These are phyloP conservation scores for Bullera alba DNA, from an alignment of 768 basidiomycete genomes.

Conservation along the genomic window DNA sequence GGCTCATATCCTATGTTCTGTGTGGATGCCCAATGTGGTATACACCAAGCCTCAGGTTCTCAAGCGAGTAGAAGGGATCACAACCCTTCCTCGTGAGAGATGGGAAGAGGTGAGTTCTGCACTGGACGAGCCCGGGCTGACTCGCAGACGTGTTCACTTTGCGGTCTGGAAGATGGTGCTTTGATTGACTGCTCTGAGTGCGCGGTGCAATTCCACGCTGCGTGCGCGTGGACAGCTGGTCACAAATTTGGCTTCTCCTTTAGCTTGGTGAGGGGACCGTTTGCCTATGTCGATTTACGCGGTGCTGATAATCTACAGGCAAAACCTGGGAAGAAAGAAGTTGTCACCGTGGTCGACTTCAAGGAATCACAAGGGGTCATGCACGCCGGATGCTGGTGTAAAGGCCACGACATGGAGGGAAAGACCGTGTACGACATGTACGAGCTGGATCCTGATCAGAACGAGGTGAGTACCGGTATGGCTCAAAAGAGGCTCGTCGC, in stretches of 20 bases:
- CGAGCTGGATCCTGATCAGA: slow-evolving; percentile 67
- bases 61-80: slow-evolving; percentile 78
- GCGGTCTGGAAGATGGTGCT: background rate
- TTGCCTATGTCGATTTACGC: too few relatives aligned
- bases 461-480: slow-evolving; percentile 57
- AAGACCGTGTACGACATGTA: slow-evolving; percentile 74
- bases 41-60: slow-evolving; percentile 70
- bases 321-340: slow-evolving; percentile 67
- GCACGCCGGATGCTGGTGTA: slow-evolving; percentile 69
- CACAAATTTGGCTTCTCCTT: slow-evolving; percentile 91
- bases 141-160: background rate
- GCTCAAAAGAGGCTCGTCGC: background rate
- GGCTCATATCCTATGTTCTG: slow-evolving; percentile 83
- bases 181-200: slow-evolving; percentile 65
- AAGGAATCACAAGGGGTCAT: slow-evolving; percentile 72
- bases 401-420: slow-evolving; percentile 58
- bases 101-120: slow-evolving; percentile 62
- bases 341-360: slow-evolving; percentile 60
- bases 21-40: slow-evolving; percentile 75
- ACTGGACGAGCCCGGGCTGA: background rate
- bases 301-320: slow-evolving; percentile 57
- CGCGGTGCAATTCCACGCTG: slow-evolving; percentile 68
- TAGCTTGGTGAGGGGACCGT: slow-evolving; percentile 56
- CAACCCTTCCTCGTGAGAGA: slow-evolving; percentile 58
- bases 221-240: slow-evolving; percentile 81